Base-by-base conservation (phyloP, 2,329 filamentous ascomycete species). In the Dactylellina leptospora region DNA sequence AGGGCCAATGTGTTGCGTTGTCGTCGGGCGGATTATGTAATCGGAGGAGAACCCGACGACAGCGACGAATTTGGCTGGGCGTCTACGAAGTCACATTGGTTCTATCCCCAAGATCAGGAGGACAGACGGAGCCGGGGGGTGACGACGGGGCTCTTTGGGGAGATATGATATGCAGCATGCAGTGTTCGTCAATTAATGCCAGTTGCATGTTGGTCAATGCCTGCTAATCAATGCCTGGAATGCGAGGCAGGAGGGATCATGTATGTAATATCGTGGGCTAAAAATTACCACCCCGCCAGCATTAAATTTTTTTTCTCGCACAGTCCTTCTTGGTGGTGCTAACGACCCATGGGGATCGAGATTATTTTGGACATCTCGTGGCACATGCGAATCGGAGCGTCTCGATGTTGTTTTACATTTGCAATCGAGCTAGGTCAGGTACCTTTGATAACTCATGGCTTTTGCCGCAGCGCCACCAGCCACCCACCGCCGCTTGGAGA, bases 81-180 rank as follows among this genome's bases (percentile, higher is more conserved):
- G 9, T 10, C 11, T 33, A 38, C 9, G 3, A n/a, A 3, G 33
- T 10, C 2, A 38, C 33, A 38, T 38, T 13, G 16, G 11, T 38
- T 10, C 33, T n/a, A n/a, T 13, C 33, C 16, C 33, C 33, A 38
- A 38, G 33, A n/a, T 11, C 10, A 10, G 9, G 11, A 33, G 5
- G 33, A 38, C 10, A 38, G 16, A 10, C 9, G 22, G 16, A 44
- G 28, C 50, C 16, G 33, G 33, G 33, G 33, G n/a, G 30, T 6
- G 30, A 13, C 30, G 30, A 33, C 16, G 9, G 40, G 11, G 40
- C 13, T 8, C 40, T 18, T 3, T 13, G 33, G 9, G 9, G 9
- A 18, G 40, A 50, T 48, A 70, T 55, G 53, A 59, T 70, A 68
- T 68, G 62, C 62, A 68, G 64, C 38, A 70, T 70, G 64, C 64